A percentile compares a stretch with the other conserved stretches of the same genome.
Conservation (phyloP, 2,329 filamentous ascomycete genomes). For the Ascochyta rabiei region DNA sequence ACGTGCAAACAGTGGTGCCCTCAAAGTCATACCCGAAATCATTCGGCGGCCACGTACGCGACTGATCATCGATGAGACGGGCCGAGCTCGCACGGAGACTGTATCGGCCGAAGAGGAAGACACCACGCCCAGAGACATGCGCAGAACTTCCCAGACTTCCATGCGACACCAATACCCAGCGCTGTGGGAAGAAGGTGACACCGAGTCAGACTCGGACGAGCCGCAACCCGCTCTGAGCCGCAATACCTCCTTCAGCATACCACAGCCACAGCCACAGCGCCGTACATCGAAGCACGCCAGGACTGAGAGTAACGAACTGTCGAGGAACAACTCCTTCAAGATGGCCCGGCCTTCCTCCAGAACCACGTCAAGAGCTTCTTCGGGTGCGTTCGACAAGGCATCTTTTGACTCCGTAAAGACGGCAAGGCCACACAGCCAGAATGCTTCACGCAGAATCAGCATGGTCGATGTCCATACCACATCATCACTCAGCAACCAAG, state of each 20-base stretch:
- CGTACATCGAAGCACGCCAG: conserved; percentile 46
- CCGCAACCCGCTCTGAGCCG: conserved; percentile 40
- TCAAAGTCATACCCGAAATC: conserved; percentile 55
- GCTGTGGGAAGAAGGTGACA: conserved; percentile 52
- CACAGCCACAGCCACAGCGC: conserved; percentile 37
- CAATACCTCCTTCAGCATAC: conserved; percentile 45
- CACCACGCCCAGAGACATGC: conserved; percentile 34
- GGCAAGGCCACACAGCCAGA: conserved; percentile 28
- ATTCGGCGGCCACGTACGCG: conserved; percentile 50
- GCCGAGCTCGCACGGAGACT: conserved; percentile 56
- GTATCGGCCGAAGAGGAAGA: conserved; percentile 44
- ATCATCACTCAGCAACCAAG: conserved; percentile 28
- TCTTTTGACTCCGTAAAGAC: conserved; percentile 40
- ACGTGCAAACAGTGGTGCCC: conserved; percentile 48
- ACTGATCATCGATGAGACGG: conserved; percentile 56
- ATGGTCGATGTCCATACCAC: conserved; percentile 40
- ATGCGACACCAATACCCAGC: conserved; percentile 50
- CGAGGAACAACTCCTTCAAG: conserved; percentile 42
- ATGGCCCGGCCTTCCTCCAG: conserved; percentile 41
- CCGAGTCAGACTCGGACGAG: conserved; percentile 46
- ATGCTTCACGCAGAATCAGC: conserved; percentile 38
- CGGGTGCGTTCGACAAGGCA: conserved; percentile 39
- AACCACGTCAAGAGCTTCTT: conserved; percentile 23
- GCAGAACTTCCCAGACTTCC: conserved; percentile 33
- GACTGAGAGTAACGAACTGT: conserved; percentile 36